phyloP scores from a whole-genome alignment of 2,329 filamentous ascomycete genomes.

The Pestalotiopsis sp. region DNA sequence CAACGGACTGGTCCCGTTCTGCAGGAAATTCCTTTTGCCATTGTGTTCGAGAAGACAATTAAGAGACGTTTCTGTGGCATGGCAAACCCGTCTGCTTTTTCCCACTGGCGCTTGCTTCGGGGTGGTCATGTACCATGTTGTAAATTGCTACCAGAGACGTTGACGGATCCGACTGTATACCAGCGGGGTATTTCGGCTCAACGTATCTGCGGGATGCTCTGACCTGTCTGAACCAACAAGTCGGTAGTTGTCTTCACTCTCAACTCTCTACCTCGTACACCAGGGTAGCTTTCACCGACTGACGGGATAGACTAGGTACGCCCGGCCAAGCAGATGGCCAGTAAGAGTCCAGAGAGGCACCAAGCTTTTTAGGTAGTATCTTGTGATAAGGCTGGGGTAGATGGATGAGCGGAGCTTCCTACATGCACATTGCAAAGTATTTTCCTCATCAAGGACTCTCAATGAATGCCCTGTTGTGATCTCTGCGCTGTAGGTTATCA shows the following conservation, averaged over 20 bases:
- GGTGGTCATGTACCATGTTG: neutral
- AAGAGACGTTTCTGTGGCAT: neutral
- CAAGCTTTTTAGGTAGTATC: constrained; percentile 7
- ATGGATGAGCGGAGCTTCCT: neutral
- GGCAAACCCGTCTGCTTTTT: neutral
- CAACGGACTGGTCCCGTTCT: neutral
- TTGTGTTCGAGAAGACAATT: neutral
- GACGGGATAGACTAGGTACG: constrained; percentile 11
- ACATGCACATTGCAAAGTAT: neutral
- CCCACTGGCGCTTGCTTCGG: neutral
- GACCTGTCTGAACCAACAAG: neutral
- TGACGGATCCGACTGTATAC: neutral
- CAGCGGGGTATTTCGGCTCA: neutral
- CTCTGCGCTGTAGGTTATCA: neutral
- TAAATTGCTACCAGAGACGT: neutral
- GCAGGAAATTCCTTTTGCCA: neutral
- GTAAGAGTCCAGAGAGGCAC: constrained; percentile 2
- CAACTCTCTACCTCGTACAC: neutral
- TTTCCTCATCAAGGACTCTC: neutral
- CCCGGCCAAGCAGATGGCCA: constrained; percentile 2
- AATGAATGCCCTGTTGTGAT: neutral
- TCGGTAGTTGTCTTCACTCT: constrained; percentile 3
- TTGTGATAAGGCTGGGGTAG: neutral
- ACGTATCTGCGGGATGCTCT: neutral
- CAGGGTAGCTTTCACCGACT: constrained; percentile 13